Evolutionary conservation across 306 rosid genomes (phyloP).

Genomic region (Gillenia trifoliata): DNA sequence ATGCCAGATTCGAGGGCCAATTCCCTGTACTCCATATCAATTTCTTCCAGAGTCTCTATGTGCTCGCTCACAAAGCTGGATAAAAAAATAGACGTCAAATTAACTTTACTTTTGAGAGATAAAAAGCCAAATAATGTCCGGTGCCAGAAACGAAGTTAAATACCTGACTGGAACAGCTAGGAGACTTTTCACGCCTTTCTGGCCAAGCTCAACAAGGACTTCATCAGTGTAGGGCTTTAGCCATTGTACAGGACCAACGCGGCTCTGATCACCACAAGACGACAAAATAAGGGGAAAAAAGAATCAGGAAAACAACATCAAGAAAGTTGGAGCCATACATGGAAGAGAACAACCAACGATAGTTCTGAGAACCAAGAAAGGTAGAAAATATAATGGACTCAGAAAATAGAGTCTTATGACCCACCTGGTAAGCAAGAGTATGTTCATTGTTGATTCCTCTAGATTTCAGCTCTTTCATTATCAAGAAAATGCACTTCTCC

Average conservation of each 20-base stretch:
- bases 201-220: conserved; percentile 94
- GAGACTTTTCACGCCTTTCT: conserved; percentile 85
- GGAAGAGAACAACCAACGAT: not conserved
- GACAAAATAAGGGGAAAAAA: not conserved
- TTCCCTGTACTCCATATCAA: conserved; percentile 91
- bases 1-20: conserved; percentile 94
- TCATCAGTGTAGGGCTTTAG: conserved; percentile 95
- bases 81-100: conserved; percentile 1
- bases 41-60: conserved; percentile 97
- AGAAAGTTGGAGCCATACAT: not conserved
- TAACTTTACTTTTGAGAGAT: not conserved
- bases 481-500: conserved; percentile 90
- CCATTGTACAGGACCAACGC: conserved; percentile 99
- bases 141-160: not conserved
- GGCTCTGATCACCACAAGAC: conserved; percentile 59
- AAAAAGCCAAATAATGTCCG: not conserved
- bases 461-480: conserved; percentile 90
- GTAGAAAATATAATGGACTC: not conserved
- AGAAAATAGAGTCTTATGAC: conserved; percentile 7
- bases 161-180: conserved; percentile 99
- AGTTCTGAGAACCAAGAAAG: not conserved
- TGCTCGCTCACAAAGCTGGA: conserved; percentile 98
- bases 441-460: conserved; percentile 80
- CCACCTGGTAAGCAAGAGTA: conserved; percentile 96
- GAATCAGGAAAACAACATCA: not conserved